Evolutionary conservation across 2,329 filamentous ascomycete genomes (phyloP).

Genomic region (Claviceps humidiphila): DNA sequence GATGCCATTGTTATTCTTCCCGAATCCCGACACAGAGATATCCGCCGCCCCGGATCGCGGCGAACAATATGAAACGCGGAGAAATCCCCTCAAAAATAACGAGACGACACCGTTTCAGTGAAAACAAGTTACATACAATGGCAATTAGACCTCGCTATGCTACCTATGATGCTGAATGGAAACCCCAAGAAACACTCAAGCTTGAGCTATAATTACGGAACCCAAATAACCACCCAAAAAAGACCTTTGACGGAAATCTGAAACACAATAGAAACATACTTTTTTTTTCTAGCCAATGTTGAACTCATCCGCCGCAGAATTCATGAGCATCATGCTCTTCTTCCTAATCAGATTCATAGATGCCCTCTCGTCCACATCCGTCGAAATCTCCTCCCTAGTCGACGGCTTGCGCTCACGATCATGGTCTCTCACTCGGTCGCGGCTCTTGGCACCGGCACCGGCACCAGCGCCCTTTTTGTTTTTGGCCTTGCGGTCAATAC

Average conservation of each 20-base stretch:
- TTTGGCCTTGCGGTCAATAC: conserved; percentile 32
- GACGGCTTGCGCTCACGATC: conserved; percentile 10
- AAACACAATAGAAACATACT: not conserved
- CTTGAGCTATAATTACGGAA: not conserved
- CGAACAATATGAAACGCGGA: no score
- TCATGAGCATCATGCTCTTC: conserved; percentile 53
- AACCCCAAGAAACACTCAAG: not conserved
- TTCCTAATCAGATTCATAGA: conserved; percentile 36
- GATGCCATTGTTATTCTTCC: no score
- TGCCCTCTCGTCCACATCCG: conserved; percentile 17
- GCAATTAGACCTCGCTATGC: not conserved
- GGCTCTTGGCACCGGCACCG: conserved; percentile 8
- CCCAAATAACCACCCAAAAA: no score
- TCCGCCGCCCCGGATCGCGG: no score
- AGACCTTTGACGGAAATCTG: no score
- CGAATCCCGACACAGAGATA: no score
- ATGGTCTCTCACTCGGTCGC: not conserved
- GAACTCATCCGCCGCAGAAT: conserved; percentile 51
- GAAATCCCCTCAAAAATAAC: not conserved
- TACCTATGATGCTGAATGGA: not conserved
- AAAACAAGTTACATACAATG: not conserved
- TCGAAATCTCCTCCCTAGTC: not conserved
- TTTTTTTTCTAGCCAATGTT: conserved; percentile 42
- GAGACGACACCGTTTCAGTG: not conserved
- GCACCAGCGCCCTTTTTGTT: conserved; percentile 17